These are phyloP conservation scores for Lentinula sp. DNA, from an alignment of 768 basidiomycete genomes.

Conservation along the genomic window DNA sequence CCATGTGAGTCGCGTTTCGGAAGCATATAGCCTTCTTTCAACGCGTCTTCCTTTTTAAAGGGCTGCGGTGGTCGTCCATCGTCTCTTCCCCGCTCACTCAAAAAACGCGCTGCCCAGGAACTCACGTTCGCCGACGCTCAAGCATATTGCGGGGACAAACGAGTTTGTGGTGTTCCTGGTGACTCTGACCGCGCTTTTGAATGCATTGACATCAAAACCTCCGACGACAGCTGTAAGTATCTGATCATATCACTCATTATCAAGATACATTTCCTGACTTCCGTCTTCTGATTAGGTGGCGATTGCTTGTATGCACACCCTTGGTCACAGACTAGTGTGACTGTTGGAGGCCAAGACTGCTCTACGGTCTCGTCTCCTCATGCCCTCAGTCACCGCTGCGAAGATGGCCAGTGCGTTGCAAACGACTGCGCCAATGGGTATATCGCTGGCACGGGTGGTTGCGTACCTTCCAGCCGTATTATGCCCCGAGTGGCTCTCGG, in stretches of 20 bases:
- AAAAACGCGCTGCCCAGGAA: not conserved
- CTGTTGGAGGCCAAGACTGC: not conserved
- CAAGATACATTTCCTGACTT: not conserved
- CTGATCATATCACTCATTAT: not conserved
- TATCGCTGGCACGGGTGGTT: not conserved
- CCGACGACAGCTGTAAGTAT: not conserved
- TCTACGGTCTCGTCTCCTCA: not conserved
- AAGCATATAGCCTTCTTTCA: not conserved
- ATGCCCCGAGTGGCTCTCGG: not conserved
- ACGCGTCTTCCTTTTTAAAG: not conserved
- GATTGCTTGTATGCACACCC: conserved; percentile 5
- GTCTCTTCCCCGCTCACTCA: not conserved
- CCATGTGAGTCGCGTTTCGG: not conserved
- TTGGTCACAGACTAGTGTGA: not conserved
- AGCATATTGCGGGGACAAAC: conserved; percentile 1
- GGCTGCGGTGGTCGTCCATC: not conserved
- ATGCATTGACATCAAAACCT: not conserved
- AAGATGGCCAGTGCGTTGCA: not conserved
- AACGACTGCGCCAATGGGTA: not conserved
- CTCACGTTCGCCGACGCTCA: conserved; percentile 1
- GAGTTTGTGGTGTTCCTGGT: conserved; percentile 2
- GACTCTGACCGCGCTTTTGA: not conserved
- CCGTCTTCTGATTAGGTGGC: not conserved
- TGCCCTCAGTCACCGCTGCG: not conserved
- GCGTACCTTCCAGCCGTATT: not conserved